Evolutionary conservation across 2,329 filamentous ascomycete species (phyloP), one percentile per base, ranked within the genome.

Genomic region (Calonectria hawksworthii): DNA sequence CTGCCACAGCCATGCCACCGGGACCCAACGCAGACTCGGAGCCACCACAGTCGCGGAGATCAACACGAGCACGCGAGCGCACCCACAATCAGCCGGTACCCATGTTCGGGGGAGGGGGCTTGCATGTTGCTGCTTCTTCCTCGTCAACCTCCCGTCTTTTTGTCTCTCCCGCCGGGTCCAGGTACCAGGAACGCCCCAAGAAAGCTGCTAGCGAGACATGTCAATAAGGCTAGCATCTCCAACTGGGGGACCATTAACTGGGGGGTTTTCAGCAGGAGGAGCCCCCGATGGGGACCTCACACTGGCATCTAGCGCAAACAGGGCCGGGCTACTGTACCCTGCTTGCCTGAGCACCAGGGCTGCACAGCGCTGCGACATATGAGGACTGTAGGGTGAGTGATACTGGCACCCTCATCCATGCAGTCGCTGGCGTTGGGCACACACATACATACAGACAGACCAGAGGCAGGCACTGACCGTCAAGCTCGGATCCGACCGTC

Each of bases 21-120:
- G 65, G 47, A 52, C 32, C 36, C 9, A 34, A 18, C 26, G 21
- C 34, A 26, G 23, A 61, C 56, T 16, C 14, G n/a, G 56, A 28
- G 56, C 34, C 56, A 28, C 56, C 56, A 54, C 26, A 26, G 21
- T 14, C 7, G 64, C 6, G 38, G 36, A 50, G 23, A 30, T 50
- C 61, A 65, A 34, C 23, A 21, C 41, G 61, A 34, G 54, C 67
- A 69, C 67, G 54, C 52, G 38, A 69, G 52, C 67, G 36, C 54
- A 70, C 28, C 61, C 61, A 32, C 61, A 14, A 30, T 26, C 14
- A 47, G n/a, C 68, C 67, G 10, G 26, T 21, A 65, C 41, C 38
- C 38, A 28, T 36, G 52, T 16, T 50, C 34, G 30, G 66, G 26
- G 32, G 28, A 51, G 26, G 44, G 30, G 67, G 52, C 54, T 50